Percentiles rank a stretch among this genome's conserved stretches.
These are phyloP conservation scores for Neonothopanus nambi DNA, from an alignment of 1,284 basidiomycete species.

Conservation along the genomic window DNA sequence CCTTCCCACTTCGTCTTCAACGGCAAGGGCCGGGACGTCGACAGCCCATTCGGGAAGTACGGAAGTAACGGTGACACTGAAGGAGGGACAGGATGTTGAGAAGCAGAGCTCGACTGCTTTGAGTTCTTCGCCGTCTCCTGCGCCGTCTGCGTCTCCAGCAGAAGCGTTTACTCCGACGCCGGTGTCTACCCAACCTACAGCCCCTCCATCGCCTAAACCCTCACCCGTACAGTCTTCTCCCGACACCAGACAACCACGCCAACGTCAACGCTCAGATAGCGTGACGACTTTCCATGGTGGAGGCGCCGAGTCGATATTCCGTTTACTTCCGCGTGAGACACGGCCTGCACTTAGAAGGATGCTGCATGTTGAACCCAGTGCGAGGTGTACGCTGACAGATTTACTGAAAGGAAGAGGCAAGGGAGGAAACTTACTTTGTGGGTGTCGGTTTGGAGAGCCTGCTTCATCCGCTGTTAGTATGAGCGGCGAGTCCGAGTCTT, in stretches of 20 bases:
- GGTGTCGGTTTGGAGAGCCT: conserved; percentile 47
- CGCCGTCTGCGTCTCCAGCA: not conserved
- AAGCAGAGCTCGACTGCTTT: not conserved
- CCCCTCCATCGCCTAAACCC: conserved; percentile 21
- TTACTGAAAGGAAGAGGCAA: conserved; percentile 82
- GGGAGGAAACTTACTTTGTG: conserved; percentile 76
- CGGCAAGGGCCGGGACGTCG: conserved; percentile 6
- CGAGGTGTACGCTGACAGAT: conserved; percentile 93
- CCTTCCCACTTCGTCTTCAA: conserved; percentile 1
- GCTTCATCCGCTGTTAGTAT: conserved; percentile 22
- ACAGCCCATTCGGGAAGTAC: conserved; percentile 2
- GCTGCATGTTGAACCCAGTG: conserved; percentile 88
- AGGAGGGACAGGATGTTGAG: not conserved
- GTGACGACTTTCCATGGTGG: conserved; percentile 80
- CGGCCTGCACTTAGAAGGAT: conserved; percentile 89
- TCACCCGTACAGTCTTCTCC: conserved; percentile 20
- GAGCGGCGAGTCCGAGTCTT: not conserved
- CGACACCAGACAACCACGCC: conserved; percentile 22
- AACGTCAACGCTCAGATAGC: conserved; percentile 57
- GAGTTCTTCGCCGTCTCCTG: not conserved
- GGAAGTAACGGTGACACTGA: not conserved
- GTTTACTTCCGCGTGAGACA: conserved; percentile 92
- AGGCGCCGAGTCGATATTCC: conserved; percentile 96
- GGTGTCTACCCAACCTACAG: conserved; percentile 15
- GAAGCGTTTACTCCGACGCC: not conserved